Base-by-base conservation (phyloP, 768 basidiomycete genomes). In the Kondoa malvinella region DNA sequence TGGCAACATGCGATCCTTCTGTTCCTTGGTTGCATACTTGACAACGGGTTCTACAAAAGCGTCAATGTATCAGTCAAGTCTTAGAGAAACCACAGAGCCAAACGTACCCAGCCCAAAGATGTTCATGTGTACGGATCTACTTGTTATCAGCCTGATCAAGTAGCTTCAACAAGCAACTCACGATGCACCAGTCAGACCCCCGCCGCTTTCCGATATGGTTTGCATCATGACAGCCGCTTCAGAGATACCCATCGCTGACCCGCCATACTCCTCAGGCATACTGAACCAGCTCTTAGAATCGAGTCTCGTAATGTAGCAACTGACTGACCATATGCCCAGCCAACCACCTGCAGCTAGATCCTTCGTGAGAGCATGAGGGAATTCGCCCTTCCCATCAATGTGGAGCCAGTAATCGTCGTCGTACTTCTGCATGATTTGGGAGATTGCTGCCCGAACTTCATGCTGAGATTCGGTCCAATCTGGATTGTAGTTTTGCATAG, bases 1-100 rank as follows among this genome's bases (percentile, higher is more conserved):
- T 3, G 72, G 69, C 2, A 73, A 65, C 65, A 60, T 71, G 56
- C 68, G 34, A 12, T 27, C n/a, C 63, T 59, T 59, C 25, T 59
- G 57, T 25, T 59, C 57, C n/a, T 59, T 59, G 57, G 57, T 59
- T 21, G n/a, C 57, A 25, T 25, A 59, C 57, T 59, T 59, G 57
- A 59, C 57, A 29, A 59, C 57, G n/a, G 57, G 57, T 25, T 59
- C n/a, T n/a, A n/a, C n/a, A n/a, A n/a, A n/a, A n/a, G n/a, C n/a
- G n/a, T n/a, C n/a, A n/a, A n/a, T n/a, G n/a, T n/a, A n/a, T n/a
- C n/a, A n/a, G n/a, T n/a, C n/a, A n/a, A n/a, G n/a, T n/a, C n/a
- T n/a, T n/a, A n/a, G n/a, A n/a, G n/a, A n/a, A n/a, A n/a, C n/a
- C n/a, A n/a, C n/a, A n/a, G n/a, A n/a, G n/a, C n/a, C n/a, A n/a